Evolutionary conservation across 2,329 filamentous ascomycete species (phyloP), one percentile per base, ranked within the genome.

Genomic region (Fusarium sp.): DNA sequence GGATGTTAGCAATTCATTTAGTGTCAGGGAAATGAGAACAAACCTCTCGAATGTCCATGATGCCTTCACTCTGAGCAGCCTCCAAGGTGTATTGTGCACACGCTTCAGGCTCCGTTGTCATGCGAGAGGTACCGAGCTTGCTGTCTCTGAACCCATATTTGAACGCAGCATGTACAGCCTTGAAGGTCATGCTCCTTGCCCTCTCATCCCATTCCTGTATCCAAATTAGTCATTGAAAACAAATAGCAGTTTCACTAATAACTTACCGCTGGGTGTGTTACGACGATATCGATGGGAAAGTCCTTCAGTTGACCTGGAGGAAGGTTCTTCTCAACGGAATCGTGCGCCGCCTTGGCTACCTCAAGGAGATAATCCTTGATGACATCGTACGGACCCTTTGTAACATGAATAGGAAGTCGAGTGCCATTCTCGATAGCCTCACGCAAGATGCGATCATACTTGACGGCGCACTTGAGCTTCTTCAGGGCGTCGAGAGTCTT

Each of bases 81-180:
- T 58, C 62, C 38, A 68, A 16, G 1, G 60, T 68, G 46, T 59
- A 68, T 13, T 68, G 65, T 1, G 65, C 65, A 16, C 65, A 68
- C 2, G 65, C 65, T 40, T 68, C 65, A 25, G 65, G 60, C 10
- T 68, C 65, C 4, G 65, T 63, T 0, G 44, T 58, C 20, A 68
- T 33, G 18, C 65, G 63, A 13, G 50, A 49, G 1, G 54, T 50
- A 1, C 59, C 59, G 5, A 33, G 20, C 6, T 31, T 29, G 14
- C 42, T 60, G 34, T 63, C 50, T 5, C 23, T 53, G 31, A 68
- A 68, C 2, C 49, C 20, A 4, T 60, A 31, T 16, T 18, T 44
- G 31, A 68, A 68, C 2, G 65, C 65, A 1, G 58, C 34, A 18
- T 66, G 62, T 13, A 61, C 63, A 4, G 65, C 65, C 44, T 61